Evolutionary conservation across 306 rosid genomes (phyloP), one percentile per base, ranked within the genome.

Genomic region (Castanospermum australe): DNA sequence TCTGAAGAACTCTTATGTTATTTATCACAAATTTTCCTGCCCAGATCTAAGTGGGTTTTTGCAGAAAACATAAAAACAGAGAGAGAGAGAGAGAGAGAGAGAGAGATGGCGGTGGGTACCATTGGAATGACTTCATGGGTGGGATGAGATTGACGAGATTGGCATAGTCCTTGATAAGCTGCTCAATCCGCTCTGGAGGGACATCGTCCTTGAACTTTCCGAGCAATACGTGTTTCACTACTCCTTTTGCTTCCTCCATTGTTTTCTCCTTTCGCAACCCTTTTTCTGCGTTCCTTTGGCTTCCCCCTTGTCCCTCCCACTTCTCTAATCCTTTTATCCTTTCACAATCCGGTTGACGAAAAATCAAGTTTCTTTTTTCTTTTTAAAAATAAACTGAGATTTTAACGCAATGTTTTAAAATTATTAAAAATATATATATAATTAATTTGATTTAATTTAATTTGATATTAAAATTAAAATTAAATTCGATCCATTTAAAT

Each of bases 101-200:
- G 2, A 5, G 5, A 42, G 1, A 13, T 12, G 10, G 6, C n/a
- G 15, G 3, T 71, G 22, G 15, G 3, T 71, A 94, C 99, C 99
- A 95, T 15, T 87, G 94, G 85, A 95, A 92, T 61, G 97, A 77
- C 50, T 92, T 90, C 97, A 95, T 92, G 60, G 92, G 41, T 5
- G 88, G 89, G 50, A 91, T 22, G 86, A 88, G 80, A 63, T 81
- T 81, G 82, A 95, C 89, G 82, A 95, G 96, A 45, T 86, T 90
- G 65, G 97, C 92, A 57, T 86, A 95, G 51, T 45, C 85, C 28
- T 92, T 91, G 71, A 86, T 89, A 44, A 91, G 91, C 18, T 89
- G 65, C 2, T 92, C 85, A 22, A 90, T 88, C 83, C 62, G 47
- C 3, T 82, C 72, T 15, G 83, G 81, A 2, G 89, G 5, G 5